A percentile compares a stretch with the other conserved stretches of the same genome.
Conservation (phyloP, 352 stramenopile species). For the Phytophthora sojae region DNA sequence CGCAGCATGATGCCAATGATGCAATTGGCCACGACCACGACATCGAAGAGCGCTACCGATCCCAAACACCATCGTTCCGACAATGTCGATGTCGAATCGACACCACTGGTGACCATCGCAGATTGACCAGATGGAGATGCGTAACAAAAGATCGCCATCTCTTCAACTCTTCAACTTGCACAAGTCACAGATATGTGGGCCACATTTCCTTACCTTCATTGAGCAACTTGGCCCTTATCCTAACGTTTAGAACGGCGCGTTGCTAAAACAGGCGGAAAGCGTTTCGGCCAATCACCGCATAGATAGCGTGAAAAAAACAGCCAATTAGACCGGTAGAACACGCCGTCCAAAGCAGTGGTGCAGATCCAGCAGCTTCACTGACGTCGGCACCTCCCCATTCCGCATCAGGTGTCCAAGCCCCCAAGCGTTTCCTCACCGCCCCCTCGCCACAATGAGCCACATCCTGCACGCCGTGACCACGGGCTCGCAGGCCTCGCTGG, state of each 20-base stretch:
- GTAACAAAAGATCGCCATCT: too few relatives aligned
- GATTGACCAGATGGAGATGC: too few relatives aligned
- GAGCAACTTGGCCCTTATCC: background rate
- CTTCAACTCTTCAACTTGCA: slow-evolving; percentile 16
- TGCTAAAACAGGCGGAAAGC: background rate
- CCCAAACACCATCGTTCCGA: too few relatives aligned
- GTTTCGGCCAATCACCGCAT: background rate
- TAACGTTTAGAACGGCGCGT: background rate
- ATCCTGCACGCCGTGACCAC: slow-evolving; percentile 84
- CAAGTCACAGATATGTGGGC: slow-evolving; percentile 18
- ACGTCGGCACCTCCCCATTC: slow-evolving; percentile 16
- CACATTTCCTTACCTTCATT: background rate
- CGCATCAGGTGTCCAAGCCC: slow-evolving; percentile 13
- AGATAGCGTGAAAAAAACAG: slow-evolving; percentile 3
- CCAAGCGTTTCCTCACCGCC: slow-evolving; percentile 11
- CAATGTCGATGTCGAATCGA: too few relatives aligned
- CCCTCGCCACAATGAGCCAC: slow-evolving; percentile 66
- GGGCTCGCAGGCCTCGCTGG: slow-evolving; percentile 68
- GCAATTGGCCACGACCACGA: too few relatives aligned
- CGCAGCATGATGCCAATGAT: too few relatives aligned
- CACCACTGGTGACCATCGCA: too few relatives aligned
- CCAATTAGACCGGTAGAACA: slow-evolving; percentile 33
- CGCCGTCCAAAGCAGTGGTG: slow-evolving; percentile 28
- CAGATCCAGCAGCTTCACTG: slow-evolving; percentile 1
- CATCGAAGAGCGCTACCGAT: too few relatives aligned